These are phyloP conservation scores for Solanum corneliomulleri DNA, from an alignment of 257 asterid genomes.

Conservation along the genomic window DNA sequence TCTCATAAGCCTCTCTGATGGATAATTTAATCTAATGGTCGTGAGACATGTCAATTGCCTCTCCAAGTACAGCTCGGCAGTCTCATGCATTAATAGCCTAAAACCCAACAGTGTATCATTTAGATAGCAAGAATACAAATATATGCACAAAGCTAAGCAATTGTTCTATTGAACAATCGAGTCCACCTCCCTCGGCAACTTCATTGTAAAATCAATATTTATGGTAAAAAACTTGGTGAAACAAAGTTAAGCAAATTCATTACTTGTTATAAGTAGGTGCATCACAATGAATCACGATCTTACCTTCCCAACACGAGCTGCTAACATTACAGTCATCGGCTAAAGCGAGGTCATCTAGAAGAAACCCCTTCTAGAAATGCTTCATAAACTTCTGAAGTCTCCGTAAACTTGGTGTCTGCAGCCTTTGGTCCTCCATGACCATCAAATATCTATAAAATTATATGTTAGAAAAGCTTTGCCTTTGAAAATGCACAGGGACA, in stretches of 20 bases:
- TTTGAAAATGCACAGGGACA: not conserved
- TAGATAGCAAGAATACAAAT: no score
- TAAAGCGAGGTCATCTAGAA: slow-evolving; percentile 52
- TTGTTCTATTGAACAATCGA: no score
- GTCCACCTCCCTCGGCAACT: not conserved
- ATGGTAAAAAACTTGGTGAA: not conserved
- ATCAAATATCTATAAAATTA: slow-evolving; percentile 44
- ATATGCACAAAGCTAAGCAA: no score
- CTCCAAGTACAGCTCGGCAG: no score
- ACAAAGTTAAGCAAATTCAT: not conserved
- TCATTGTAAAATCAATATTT: not conserved
- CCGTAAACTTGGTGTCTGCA: slow-evolving; percentile 56
- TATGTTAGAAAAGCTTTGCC: not conserved
- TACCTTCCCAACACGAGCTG: slow-evolving; percentile 59
- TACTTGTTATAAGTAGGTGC: not conserved
- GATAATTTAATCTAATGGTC: no score
- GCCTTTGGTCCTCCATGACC: slow-evolving; percentile 95
- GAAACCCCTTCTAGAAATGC: slow-evolving; percentile 29
- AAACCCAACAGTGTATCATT: no score
- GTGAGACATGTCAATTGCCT: no score
- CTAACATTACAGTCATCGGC: slow-evolving; percentile 48
- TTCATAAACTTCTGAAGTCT: slow-evolving; percentile 30
- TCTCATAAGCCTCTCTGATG: not conserved
- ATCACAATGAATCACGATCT: slow-evolving; percentile 15
- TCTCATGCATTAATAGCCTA: no score